Base-by-base conservation (phyloP, 805 yeast species). In the Suhomyces sp. region DNA sequence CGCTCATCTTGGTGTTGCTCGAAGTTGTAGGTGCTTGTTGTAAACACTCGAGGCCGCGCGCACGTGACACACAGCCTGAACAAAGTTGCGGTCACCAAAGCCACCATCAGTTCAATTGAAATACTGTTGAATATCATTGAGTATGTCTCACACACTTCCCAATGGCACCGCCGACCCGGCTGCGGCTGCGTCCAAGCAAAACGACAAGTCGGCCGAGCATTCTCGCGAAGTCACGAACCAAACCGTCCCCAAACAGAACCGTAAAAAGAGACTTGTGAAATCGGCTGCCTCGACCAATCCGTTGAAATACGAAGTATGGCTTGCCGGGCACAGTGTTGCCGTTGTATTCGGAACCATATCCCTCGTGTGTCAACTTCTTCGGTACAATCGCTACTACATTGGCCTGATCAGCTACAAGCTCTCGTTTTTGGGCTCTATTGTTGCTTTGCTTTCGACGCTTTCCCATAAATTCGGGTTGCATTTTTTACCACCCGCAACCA, bases 391-490 rank as follows among this genome's bases (percentile, higher is more conserved):
- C 36, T 75, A 59, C 61, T 75, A 73, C 58, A 64, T 79, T 49
- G 82, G 86, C 26, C 66, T 74, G n/a, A 64, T 85, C 12, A 54
- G 76, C 33, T 88, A 87, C 68, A 69, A 85, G 55, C 57, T 84
- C 41, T 65, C 87, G 6, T 70, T 87, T 13, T 45, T 82, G 6
- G 92, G 92, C 13, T 79, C 84, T 0, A 63, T 81, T 36, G 49
- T 71, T 10, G 76, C 91, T 4, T 78, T 83, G 60, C 55, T 77
- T 1, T 71, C 84, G 44, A 78, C 89, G 1, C 72, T 83, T 49
- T 61, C 78, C 31, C 85, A 86, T 46, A 83, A 82, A 57, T 85
- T 84, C 71, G 85, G 85, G 23, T 72, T 82, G 17, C 71, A 75
- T 27, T 74, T 79, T 49, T 65, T 72, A 55, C 96, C 96, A 6